Evolutionary conservation across 169 alveolate species (phyloP), one percentile per base, ranked within the genome.

Genomic region (Plasmodium malariae): DNA sequence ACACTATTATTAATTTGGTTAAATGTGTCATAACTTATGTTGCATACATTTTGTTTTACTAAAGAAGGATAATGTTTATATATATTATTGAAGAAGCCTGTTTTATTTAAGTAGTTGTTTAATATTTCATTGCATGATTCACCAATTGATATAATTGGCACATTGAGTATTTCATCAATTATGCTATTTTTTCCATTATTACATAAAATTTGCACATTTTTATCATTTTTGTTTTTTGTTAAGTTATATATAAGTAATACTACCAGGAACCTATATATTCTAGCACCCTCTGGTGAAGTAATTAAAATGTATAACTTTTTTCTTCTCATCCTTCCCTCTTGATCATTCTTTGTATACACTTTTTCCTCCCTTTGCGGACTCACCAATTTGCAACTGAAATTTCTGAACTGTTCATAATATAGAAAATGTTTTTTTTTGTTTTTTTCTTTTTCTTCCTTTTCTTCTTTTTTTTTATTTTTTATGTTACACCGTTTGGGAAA

Each of bases 201-300:
- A 45, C 17, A 12, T 1, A 63, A 2, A 34, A 3, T 19, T 19
- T 54, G 12, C 14, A 19, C 12, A 69, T 14, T n/a, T 19, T 45
- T 7, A 63, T 2, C 17, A 30, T 28, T 34, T 6, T 32, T 11
- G 17, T 17, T 24, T 24, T 11, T 24, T 69, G 37, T n/a, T 36
- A 78, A 43, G 21, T 55, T 45, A 26, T 45, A 28, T 51, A 78
- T 78, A 24, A 78, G 60, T 69, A 78, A 51, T 62, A 63, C 32
- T 24, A 68, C 37, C 9, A 78, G 14, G 28, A 62, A 49, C 63
- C 89, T 78, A 26, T 78, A 78, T 28, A 78, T 78, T 49, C 62
- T 78, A 40, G 89, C 89, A 0, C 57, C 89, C 49, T 78, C 89
- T 5, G 89, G 89, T 30, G 89, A 78, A 9, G 89, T 78, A 45